A percentile compares a stretch with the other conserved stretches of the same genome.
Conservation (phyloP, 768 basidiomycete species). For the Tulasnella calospora region DNA sequence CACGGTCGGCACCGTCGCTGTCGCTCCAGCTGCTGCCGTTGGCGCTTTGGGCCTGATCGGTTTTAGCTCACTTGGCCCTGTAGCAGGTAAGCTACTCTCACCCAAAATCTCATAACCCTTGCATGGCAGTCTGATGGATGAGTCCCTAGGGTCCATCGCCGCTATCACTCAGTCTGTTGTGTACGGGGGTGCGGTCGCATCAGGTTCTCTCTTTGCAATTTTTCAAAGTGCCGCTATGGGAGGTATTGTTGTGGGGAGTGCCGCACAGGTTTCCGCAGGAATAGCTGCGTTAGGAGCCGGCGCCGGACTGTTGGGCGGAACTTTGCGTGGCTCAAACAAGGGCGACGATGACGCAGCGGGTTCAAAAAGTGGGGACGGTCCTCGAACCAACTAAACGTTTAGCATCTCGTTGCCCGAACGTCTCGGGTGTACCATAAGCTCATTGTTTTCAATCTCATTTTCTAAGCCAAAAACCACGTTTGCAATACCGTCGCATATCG, state of each 20-base stretch:
- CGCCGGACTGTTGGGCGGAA: neutral
- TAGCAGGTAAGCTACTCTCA: neutral
- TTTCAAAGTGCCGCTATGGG: conserved; percentile 12
- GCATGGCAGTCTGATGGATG: no score
- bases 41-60: neutral
- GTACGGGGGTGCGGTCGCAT: neutral
- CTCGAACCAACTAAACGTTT: no score
- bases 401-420: no score
- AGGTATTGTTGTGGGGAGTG: neutral
- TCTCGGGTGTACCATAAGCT: no score
- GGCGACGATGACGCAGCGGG: no score
- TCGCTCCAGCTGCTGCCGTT: neutral
- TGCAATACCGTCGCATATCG: no score
- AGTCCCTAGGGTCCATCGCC: neutral
- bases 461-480: no score
- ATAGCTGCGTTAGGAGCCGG: neutral
- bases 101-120: no score
- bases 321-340: neutral
- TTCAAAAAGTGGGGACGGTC: no score
- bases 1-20: neutral
- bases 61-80: neutral
- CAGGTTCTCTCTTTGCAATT: neutral
- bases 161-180: neutral
- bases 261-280: neutral
- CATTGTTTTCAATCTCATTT: no score